Base-by-base conservation (phyloP, 768 basidiomycete genomes). In the Paxillus ammoniavirescens region DNA sequence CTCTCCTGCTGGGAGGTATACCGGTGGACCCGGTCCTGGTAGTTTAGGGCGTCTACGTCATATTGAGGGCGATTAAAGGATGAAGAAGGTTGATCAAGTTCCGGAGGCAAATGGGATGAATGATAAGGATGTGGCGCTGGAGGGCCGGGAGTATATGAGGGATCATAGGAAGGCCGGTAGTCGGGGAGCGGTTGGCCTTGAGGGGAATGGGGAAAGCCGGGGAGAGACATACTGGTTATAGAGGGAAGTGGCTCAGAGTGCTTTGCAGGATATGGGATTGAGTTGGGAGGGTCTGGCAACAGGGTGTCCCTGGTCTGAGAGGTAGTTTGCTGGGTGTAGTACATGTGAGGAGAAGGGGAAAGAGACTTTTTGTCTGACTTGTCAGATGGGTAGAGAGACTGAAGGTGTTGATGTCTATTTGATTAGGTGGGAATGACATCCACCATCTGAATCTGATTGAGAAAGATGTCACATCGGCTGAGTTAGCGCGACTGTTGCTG, bases 151-250 rank as follows among this genome's bases (percentile, higher is more conserved):
- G 53, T 6, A 35, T 42, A 43, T 7, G 35, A 30, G 38, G 42
- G 30, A 28, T 57, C 44, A 40, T 49, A 45, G 30, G 12, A 9
- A 45, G 18, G 40, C 56, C 53, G 49, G 53, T 46, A 47, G 10
- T 50, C 50, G 8, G 49, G 41, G 26, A 48, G 31, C 12, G 50
- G 41, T 8, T 56, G 42, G 15, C 33, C 33, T 23, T 42, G 51
- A 10, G 47, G 21, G 41, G 57, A 47, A 18, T 49, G 31, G 10
- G 49, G 38, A n/a, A 46, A 23, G 35, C 35, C 48, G 15, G 59
- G 53, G 47, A 66, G 49, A 33, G 66, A 62, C 65, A 67, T 67
- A 47, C 53, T 56, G 40, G 26, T 15, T 28, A 59, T 59, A 26
- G 53, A 43, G 26, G 54, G 53, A 15, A 56, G 59, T 52, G 33